Evolutionary conservation across 129 eudicot genomes (phyloP).

Genomic region (Tagetes patula): DNA sequence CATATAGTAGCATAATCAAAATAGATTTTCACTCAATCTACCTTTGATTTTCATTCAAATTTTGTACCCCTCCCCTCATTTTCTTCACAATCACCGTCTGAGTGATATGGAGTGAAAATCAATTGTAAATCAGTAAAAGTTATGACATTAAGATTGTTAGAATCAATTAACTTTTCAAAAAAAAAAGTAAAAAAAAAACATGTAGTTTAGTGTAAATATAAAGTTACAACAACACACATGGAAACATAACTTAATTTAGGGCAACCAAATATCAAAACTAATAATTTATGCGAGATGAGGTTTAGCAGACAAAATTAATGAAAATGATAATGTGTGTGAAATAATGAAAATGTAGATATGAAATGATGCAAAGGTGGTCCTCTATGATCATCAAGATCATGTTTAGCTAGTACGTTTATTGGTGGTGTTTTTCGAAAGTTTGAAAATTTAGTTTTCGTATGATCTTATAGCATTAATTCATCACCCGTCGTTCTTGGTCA

Average conservation of each 20-base stretch:
- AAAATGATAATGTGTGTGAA: no score
- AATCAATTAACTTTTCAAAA: no score
- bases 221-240: not conserved
- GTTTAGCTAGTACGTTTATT: not conserved
- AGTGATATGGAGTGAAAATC: no score
- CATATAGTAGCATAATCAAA: no score
- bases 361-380: conserved; percentile 27
- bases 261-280: conserved; percentile 6
- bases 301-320: conserved; percentile 18
- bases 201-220: not conserved
- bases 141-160: no score
- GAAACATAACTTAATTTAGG: conserved; percentile 19
- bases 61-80: no score
- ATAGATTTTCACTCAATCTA: no score
- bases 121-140: no score
- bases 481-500: no score
- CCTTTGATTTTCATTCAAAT: no score
- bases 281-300: not conserved
- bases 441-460: conserved; percentile 7
- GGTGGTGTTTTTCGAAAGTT: not conserved
- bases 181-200: no score
- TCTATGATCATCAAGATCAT: not conserved
- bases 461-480: not conserved
- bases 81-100: no score
- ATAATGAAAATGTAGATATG: conserved; percentile 23